Evolutionary conservation across 768 basidiomycete genomes (phyloP).

Genomic region (Mycena vulgaris): DNA sequence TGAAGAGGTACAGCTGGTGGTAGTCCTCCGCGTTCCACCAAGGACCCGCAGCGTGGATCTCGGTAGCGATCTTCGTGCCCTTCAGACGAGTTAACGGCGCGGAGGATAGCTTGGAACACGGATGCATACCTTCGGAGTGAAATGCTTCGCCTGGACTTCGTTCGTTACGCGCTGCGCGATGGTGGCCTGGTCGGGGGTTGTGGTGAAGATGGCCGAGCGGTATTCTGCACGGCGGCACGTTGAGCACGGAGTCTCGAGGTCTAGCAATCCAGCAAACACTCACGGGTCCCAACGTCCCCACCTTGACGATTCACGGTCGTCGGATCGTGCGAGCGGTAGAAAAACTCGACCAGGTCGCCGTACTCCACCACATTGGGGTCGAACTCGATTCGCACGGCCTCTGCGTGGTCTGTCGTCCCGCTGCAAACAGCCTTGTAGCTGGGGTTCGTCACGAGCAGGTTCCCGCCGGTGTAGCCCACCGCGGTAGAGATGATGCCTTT

Average conservation of each 20-base stretch:
- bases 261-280: constrained; percentile 41
- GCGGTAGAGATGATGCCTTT: constrained; percentile 70
- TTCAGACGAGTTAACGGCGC: neutral
- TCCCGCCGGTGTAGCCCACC: constrained; percentile 76
- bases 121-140: constrained; percentile 59
- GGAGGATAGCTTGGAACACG: neutral
- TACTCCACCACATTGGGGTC: constrained; percentile 77
- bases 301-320: constrained; percentile 78
- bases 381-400: constrained; percentile 78
- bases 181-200: constrained; percentile 70
- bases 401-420: constrained; percentile 80
- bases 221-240: constrained; percentile 66
- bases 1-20: constrained; percentile 74
- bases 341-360: constrained; percentile 84
- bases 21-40: constrained; percentile 80
- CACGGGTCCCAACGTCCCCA: constrained; percentile 73
- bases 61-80: constrained; percentile 71
- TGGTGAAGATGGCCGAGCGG: constrained; percentile 83
- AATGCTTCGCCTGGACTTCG: constrained; percentile 80
- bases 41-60: constrained; percentile 66
- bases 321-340: constrained; percentile 85
- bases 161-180: constrained; percentile 74
- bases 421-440: constrained; percentile 75
- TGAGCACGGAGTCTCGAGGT: neutral
- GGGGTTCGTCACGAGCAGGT: constrained; percentile 56